Evolutionary conservation across 306 rosid genomes (phyloP), one percentile per base, ranked within the genome.

Genomic region (Luffa aegyptiaca): DNA sequence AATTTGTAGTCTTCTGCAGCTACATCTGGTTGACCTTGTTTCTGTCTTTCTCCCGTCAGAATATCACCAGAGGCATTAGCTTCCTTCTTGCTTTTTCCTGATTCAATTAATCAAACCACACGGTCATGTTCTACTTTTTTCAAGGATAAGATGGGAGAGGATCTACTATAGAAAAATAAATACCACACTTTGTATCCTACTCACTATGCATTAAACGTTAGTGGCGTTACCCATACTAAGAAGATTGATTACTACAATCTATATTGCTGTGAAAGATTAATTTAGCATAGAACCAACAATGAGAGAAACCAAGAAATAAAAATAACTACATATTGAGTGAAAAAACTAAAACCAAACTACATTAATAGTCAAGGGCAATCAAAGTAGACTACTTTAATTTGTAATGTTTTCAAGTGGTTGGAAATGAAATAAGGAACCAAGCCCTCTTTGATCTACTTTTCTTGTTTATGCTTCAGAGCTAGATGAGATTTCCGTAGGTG

Each of bases 1-100:
- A 89, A 62, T 83, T 59, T 95, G 90, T 84, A 90, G 35, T 84
- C 91, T 69, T 48, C 52, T 53, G 85, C 80, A 88, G 80, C 87
- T 58, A 1, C 39, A 65, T 20, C 78, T 64, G 76, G 62, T 69
- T 79, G 78, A 76, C 74, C 69, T 69, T 83, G 84, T 57, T 84
- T 88, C 85, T 78, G 76, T 1, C 58, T 78, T 78, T 77, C 80
- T 44, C 36, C 62, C n/a, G 2, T 17, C 36, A 16, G 58, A 49
- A 7, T 55, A 51, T 76, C 80, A 72, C 80, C 55, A 44, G 85
- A 80, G 74, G 81, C 79, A 51, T 85, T 82, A 81, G 58, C 88
- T 81, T 75, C 84, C 86, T 86, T 85, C 53, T 76, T 79, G 39
- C 52, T 79, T 64, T 65, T 83, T 81, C 86, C 98, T 93, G 90